phyloP scores from a whole-genome alignment of 305 asterid genomes.

The Euphrasia arctica region DNA sequence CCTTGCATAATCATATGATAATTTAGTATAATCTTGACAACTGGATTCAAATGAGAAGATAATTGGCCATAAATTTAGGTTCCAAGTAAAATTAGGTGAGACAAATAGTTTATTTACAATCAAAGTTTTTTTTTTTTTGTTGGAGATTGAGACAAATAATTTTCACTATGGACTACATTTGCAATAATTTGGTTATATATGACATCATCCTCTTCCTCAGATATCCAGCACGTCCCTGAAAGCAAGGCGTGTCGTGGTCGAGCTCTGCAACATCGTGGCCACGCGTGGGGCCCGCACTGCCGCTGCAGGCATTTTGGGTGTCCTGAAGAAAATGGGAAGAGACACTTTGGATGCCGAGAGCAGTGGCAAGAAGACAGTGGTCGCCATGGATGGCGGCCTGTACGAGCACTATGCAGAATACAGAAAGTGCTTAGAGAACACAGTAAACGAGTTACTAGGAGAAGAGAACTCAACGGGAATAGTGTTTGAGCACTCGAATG shows the following conservation, averaged over 20 bases:
- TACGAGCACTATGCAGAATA: conserved; percentile 75
- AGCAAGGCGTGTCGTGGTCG: conserved; percentile 54
- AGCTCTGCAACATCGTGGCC: conserved; percentile 70
- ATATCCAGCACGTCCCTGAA: conserved; percentile 57
- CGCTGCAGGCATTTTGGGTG: conserved; percentile 67
- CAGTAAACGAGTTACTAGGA: conserved; percentile 54
- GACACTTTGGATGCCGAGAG: conserved; percentile 32
- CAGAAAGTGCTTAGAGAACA: conserved; percentile 65
- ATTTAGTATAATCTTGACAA: too few species aligned
- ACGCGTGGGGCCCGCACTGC: conserved; percentile 88
- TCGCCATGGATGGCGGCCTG: conserved; percentile 86
- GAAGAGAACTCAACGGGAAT: conserved; percentile 38
- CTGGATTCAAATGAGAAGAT: too few species aligned
- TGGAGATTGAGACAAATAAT: too few species aligned
- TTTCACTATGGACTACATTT: background rate
- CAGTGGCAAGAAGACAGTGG: conserved; percentile 41
- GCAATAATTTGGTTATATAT: background rate
- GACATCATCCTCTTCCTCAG: conserved; percentile 30
- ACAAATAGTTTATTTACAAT: too few species aligned
- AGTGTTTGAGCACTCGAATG: conserved; percentile 62
- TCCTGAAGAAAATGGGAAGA: conserved; percentile 74
- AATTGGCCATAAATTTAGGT: too few species aligned
- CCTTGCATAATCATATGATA: too few species aligned
- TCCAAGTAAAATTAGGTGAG: too few species aligned
- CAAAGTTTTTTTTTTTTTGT: too few species aligned